phyloP scores from a whole-genome alignment of 805 yeast species.

The Lachancea nothofagi region DNA sequence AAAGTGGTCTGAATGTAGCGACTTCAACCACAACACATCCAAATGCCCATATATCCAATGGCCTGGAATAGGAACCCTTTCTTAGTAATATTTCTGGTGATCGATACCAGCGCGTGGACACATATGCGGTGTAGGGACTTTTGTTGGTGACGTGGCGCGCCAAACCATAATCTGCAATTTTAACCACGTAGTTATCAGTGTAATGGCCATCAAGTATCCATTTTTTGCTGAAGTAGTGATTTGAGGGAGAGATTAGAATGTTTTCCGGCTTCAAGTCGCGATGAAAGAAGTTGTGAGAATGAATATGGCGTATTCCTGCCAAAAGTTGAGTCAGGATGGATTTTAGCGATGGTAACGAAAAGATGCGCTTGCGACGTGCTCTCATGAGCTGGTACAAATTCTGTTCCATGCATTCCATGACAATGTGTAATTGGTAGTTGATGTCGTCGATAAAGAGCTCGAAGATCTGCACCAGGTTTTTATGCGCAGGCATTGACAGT shows the following conservation, averaged over 20 bases:
- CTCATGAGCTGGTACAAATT: constrained; percentile 74
- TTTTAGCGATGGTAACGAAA: constrained; percentile 54
- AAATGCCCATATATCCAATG: constrained; percentile 84
- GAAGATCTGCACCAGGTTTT: constrained; percentile 63
- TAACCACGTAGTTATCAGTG: constrained; percentile 50
- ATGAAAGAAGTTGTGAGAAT: constrained; percentile 54
- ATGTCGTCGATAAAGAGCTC: constrained; percentile 72
- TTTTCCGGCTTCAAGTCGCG: constrained; percentile 95
- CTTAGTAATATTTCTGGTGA: constrained; percentile 75
- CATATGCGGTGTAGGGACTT: constrained; percentile 64
- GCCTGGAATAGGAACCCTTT: constrained; percentile 54
- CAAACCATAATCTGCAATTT: constrained; percentile 76
- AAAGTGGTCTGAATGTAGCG: constrained; percentile 68
- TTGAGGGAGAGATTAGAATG: constrained; percentile 60
- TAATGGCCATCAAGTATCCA: constrained; percentile 23
- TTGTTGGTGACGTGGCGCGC: constrained; percentile 54
- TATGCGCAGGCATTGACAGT: constrained; percentile 62
- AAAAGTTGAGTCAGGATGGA: constrained; percentile 68
- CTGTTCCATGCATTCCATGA: constrained; percentile 85
- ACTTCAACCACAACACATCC: constrained; percentile 73
- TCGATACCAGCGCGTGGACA: constrained; percentile 82
- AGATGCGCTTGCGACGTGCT: constrained; percentile 46
- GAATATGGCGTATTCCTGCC: constrained; percentile 79
- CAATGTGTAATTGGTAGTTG: constrained; percentile 61
- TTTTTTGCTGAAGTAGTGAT: constrained; percentile 43